These are phyloP conservation scores for Lodderomyces oxycetoniae DNA, from an alignment of 1,139 yeast species.

Conservation along the genomic window DNA sequence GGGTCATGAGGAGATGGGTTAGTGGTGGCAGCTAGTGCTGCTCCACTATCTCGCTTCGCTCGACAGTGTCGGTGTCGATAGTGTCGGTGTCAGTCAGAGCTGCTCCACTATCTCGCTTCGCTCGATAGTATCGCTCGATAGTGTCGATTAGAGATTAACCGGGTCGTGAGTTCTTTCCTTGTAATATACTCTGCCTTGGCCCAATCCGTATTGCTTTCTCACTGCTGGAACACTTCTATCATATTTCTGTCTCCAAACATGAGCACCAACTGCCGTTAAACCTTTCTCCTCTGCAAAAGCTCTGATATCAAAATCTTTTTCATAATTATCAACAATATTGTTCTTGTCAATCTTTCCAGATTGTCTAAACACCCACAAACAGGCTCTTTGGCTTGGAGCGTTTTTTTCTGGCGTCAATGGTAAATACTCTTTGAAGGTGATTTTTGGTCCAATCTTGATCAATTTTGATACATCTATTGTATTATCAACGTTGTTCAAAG, in stretches of 20 bases:
- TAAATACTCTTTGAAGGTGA: conserved; percentile 54
- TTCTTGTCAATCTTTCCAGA: conserved; percentile 16
- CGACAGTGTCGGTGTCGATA: too few species aligned
- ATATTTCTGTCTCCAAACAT: conserved; percentile 83
- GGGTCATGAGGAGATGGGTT: too few species aligned
- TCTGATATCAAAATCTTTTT: conserved; percentile 60
- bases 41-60: too few species aligned
- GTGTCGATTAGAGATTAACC: conserved; percentile 9
- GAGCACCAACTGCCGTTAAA: conserved; percentile 81
- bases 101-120: too few species aligned
- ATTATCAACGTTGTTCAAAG: conserved; percentile 55
- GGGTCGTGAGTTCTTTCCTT: conserved; percentile 41
- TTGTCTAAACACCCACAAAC: conserved; percentile 91
- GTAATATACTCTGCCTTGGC: conserved; percentile 69
- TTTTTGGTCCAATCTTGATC: conserved; percentile 33
- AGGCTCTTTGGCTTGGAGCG: conserved; percentile 73
- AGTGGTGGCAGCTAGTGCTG: too few species aligned
- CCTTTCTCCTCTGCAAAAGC: conserved; percentile 50
- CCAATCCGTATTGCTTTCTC: conserved; percentile 68
- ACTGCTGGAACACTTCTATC: conserved; percentile 70
- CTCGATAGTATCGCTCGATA: too few species aligned
- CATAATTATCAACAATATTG: conserved; percentile 7
- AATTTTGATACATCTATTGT: conserved; percentile 49
- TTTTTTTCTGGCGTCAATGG: conserved; percentile 94
- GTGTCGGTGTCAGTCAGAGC: too few species aligned